phyloP scores from a whole-genome alignment of 495 filamentous ascomycete genomes.

The Cudoniella acicularis region DNA sequence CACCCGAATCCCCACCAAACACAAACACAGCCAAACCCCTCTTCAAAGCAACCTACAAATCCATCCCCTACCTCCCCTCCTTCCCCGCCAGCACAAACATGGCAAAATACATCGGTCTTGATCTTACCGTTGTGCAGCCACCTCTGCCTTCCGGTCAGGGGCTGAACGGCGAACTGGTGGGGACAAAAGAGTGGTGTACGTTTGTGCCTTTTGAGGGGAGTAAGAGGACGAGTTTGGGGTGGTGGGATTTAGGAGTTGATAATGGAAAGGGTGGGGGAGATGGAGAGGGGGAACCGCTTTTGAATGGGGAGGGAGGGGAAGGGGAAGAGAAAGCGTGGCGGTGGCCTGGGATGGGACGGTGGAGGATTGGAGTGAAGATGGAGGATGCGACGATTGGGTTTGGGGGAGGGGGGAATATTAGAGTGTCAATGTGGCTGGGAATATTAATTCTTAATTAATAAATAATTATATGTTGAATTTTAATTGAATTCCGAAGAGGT shows the following conservation, averaged over 20 bases:
- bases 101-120: slow-evolving; percentile 32
- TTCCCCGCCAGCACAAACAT: slow-evolving; percentile 38
- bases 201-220: slow-evolving; percentile 24
- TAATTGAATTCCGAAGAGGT: too few relatives aligned
- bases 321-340: slow-evolving; percentile 31
- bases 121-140: slow-evolving; percentile 37
- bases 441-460: too few relatives aligned
- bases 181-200: slow-evolving; percentile 34
- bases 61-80: slow-evolving; percentile 35
- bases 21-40: slow-evolving; percentile 35
- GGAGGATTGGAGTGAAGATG: slow-evolving; percentile 40
- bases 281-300: slow-evolving; percentile 11
- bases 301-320: slow-evolving; percentile 14
- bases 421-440: too few relatives aligned
- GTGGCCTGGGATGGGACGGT: slow-evolving; percentile 42
- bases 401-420: slow-evolving; percentile 26
- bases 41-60: slow-evolving; percentile 40
- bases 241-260: slow-evolving; percentile 40
- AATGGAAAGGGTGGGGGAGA: slow-evolving; percentile 29
- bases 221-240: slow-evolving; percentile 24
- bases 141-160: slow-evolving; percentile 37
- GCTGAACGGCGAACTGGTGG: slow-evolving; percentile 29
- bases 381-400: slow-evolving; percentile 37
- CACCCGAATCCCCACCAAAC: slow-evolving; percentile 24
- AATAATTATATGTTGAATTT: too few relatives aligned